Conservation (phyloP, 805 yeast genomes). For the Spathaspora hagerdaliae region DNA sequence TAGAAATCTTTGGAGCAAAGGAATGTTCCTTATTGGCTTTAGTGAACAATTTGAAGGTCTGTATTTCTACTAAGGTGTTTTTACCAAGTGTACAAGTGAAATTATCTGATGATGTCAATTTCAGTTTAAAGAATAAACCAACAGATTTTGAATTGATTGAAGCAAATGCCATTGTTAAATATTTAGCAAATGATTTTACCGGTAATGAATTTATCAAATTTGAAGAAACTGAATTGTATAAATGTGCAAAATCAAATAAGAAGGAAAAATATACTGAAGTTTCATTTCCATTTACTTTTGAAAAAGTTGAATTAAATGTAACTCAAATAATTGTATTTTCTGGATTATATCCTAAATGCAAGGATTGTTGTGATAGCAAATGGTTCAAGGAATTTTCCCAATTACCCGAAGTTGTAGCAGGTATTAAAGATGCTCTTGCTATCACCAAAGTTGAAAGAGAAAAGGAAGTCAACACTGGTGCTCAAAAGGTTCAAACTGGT, state of each 20-base stretch:
- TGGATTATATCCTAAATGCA: constrained; percentile 45
- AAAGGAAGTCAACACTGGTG: constrained; percentile 39
- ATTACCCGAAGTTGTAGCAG: constrained; percentile 38
- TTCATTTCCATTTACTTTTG: constrained; percentile 6
- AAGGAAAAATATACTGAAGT: constrained; percentile 18
- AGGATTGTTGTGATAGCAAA: constrained; percentile 16
- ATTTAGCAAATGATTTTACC: constrained; percentile 48
- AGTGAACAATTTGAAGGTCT: constrained; percentile 39
- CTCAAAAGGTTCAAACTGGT: constrained; percentile 26
- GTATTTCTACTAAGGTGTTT: constrained; percentile 37
- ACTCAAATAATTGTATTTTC: constrained; percentile 58
- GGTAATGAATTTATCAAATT: constrained; percentile 26
- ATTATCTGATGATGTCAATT: constrained; percentile 19
- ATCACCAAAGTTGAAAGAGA: constrained; percentile 41
- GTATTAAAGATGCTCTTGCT: constrained; percentile 43
- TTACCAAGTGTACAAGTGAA: constrained; percentile 20
- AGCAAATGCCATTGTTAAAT: constrained; percentile 68
- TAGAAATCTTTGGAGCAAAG: constrained; percentile 27
- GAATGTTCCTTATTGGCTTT: constrained; percentile 24
- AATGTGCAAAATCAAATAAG: constrained; percentile 33
- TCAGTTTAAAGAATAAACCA: constrained; percentile 31
- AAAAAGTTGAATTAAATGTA: constrained; percentile 34
- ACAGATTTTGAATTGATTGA: constrained; percentile 50
- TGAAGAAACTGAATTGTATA: constrained; percentile 44
- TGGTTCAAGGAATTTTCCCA: constrained; percentile 44